Percentiles rank a stretch among this genome's conserved stretches.
phyloP scores from a whole-genome alignment of 352 stramenopile genomes.

The Phytopythium chamaehyphon region DNA sequence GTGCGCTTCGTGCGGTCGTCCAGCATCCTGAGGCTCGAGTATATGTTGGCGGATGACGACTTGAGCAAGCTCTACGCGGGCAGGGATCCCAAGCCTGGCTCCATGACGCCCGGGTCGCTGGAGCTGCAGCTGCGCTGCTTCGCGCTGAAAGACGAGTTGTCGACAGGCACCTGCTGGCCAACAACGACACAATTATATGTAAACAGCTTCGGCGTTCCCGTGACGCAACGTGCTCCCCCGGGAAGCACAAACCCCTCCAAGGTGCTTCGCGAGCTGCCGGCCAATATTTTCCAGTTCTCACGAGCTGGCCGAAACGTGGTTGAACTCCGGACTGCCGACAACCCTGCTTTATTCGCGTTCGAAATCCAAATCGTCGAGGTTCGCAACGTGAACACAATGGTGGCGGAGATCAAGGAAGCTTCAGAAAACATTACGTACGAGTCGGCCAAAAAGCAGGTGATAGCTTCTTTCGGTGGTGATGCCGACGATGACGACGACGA shows the following conservation, averaged over 20 bases:
- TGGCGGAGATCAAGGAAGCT: slow-evolving; percentile 53
- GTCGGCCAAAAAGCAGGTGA: slow-evolving; percentile 64
- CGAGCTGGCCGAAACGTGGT: slow-evolving; percentile 68
- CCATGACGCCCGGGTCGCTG: slow-evolving; percentile 53
- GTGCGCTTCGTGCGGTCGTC: slow-evolving; percentile 58
- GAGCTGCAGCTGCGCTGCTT: slow-evolving; percentile 83
- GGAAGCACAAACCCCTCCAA: slow-evolving; percentile 79
- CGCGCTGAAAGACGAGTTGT: slow-evolving; percentile 63
- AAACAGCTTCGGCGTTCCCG: slow-evolving; percentile 66
- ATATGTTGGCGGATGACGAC: slow-evolving; percentile 65
- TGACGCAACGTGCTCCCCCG: slow-evolving; percentile 64
- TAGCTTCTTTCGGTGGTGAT: slow-evolving; percentile 75
- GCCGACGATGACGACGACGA: slow-evolving; percentile 47
- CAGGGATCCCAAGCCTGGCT: slow-evolving; percentile 38
- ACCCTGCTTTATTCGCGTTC: slow-evolving; percentile 55
- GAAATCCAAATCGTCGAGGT: slow-evolving; percentile 76
- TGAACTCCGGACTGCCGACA: slow-evolving; percentile 68
- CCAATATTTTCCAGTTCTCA: slow-evolving; percentile 69
- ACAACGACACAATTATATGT: slow-evolving; percentile 56
- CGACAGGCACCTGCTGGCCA: slow-evolving; percentile 69
- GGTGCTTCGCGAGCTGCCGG: slow-evolving; percentile 68
- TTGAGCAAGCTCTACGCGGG: slow-evolving; percentile 67
- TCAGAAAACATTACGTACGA: slow-evolving; percentile 72
- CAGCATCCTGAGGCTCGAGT: slow-evolving; percentile 53
- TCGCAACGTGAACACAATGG: slow-evolving; percentile 52